Evolutionary conservation across 768 basidiomycete genomes (phyloP), one percentile per base, ranked within the genome.

Genomic region (Suillus americanus): DNA sequence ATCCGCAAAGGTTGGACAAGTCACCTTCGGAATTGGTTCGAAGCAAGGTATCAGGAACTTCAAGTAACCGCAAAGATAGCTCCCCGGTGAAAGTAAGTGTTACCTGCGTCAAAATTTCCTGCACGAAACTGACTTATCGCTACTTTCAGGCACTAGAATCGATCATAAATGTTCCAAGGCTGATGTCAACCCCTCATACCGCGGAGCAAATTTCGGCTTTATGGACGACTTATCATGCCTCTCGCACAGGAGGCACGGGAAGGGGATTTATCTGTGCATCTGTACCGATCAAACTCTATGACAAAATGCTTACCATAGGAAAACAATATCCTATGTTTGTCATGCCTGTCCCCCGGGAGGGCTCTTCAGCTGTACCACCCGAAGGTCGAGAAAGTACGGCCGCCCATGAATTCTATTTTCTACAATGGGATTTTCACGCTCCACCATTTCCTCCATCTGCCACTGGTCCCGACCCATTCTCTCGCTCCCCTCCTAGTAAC

Each of bases 361-460:
- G 75, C 10, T 59, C 65, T 18, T 60, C 67, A 9, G 61, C 69
- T 1, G 71, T 73, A 30, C 69, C 76, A 30, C 66, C 76, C n/a
- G 72, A 78, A 40, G 74, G 69, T 18, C 81, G 81, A 66, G 67
- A 70, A 14, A 61, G 77, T 40, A 63, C 60, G 37, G 62, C 62
- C 25, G 88, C 89, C 2, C 86, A 89, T 71, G 93, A 94, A 71
- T 92, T 94, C 72, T 94, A 89, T 75, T 89, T 88, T 71, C 79
- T 98, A 65, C 90, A 99, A 75, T 99, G 97, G 97, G 82, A 83
- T 45, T 91, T 97, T 74, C 89, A 97, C 72, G 86, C 85, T 8
- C 77, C 86, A 0, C 93, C 94, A 0, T 83, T 83, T 1, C 76
- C 81, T 5, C 90, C 91, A 6, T 77, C 81, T 1, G 72, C 79